Base-by-base conservation (phyloP, 169 alveolate species). In the Theileria luwenshuni region DNA sequence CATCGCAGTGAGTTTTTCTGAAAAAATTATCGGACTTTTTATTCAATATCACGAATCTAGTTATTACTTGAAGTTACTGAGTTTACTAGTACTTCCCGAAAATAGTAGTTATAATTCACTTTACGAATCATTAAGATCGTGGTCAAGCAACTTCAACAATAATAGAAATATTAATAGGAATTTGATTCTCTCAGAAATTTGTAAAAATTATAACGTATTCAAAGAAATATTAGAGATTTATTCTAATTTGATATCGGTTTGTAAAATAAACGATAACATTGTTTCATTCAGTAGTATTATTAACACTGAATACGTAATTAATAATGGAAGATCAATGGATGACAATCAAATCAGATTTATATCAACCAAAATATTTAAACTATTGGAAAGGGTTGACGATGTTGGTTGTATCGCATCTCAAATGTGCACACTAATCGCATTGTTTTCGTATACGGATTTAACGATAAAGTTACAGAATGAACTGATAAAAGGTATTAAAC, bases 31-130 rank as follows among this genome's bases (percentile, higher is more conserved):
- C 17, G 48, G 62, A 49, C 8, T 68, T 12, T 38, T 63, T 7
- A 41, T 81, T 13, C 89, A 76, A 12, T 69, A 60, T 23, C 79
- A 81, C 76, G 70, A 73, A 13, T 62, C 75, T 51, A 47, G 52
- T 0, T 74, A 73, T 48, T 81, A 28, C 58, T 42, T 25, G 45
- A 68, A 72, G 58, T 35, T 61, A 23, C 42, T 56, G 17, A 56
- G 52, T 10, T 49, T 73, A 25, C 0, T 74, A 0, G 41, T 58
- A 1, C 21, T 81, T 8, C 64, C 64, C n/a, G 64, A 52, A 0
- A 17, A 17, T 15, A 68, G 74, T 6, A 32, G 21, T 0, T 41
- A 35, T 32, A 17, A 35, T 68, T 27, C 51, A 13, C 17, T 68
- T 1, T 54, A 68, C 12, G 13, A 58, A 17, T 19, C 45, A 56